These are phyloP conservation scores for Fusarium dimerum DNA, from an alignment of 2,329 filamentous ascomycete genomes.

Conservation along the genomic window DNA sequence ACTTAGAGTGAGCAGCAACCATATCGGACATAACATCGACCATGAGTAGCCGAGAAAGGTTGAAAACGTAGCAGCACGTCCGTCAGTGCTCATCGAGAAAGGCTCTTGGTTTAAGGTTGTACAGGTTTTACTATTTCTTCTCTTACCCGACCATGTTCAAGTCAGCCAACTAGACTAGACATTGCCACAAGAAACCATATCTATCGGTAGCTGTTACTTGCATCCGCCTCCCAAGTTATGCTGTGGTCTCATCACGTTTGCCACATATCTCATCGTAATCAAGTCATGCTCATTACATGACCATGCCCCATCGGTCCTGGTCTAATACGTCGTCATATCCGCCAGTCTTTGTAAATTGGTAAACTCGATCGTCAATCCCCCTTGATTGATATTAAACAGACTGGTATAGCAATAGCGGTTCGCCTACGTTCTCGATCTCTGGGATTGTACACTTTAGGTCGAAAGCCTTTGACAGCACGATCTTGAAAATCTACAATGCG, in stretches of 20 bases:
- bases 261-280: not conserved
- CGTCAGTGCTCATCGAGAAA: too few species aligned
- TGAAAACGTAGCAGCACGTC: too few species aligned
- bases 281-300: not conserved
- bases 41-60: too few species aligned
- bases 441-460: conserved; percentile 99
- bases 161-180: too few species aligned
- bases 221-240: not conserved
- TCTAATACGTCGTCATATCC: not conserved
- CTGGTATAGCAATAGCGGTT: conserved; percentile 91
- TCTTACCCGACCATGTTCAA: too few species aligned
- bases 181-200: not conserved
- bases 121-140: too few species aligned
- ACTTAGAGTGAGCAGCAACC: too few species aligned
- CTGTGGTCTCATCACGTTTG: not conserved
- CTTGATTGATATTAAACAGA: conserved; percentile 42
- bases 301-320: not conserved
- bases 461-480: conserved; percentile 97
- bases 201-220: not conserved
- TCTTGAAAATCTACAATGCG: conserved; percentile 87
- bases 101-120: too few species aligned
- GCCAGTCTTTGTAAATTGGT: not conserved
- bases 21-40: too few species aligned
- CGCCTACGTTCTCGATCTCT: conserved; percentile 97
- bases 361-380: not conserved